Base-by-base conservation (phyloP, 164 flowering plant genomes). In the Aristolochia californica region DNA sequence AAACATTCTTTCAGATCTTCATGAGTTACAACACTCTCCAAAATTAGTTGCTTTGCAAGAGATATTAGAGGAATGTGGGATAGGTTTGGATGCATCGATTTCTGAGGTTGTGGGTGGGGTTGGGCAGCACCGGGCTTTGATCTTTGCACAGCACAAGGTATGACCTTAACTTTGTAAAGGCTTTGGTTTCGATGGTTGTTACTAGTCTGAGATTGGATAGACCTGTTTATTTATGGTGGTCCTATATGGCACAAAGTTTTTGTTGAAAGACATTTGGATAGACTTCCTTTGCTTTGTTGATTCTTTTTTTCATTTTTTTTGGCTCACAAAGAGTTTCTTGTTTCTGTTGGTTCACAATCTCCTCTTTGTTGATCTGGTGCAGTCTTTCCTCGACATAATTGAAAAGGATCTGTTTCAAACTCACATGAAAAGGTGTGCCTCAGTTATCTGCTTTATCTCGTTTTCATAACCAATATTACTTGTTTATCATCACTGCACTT, bases 41-140 rank as follows among this genome's bases (percentile, higher is more conserved):
- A 94, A 94, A 67, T 74, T 94, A 63, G 83, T 94, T 63, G 97
- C 99, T 59, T 89, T 94, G 58, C 80, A 83, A 66, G 97, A 94
- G 80, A 90, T 94, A 64, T 75, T 94, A 58, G 97, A 90, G 72
- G 99, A 94, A 74, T 94, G 99, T 79, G 99, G 99, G 48, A 87
- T 94, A 54, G 99, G 99, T 15, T 68, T 80, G 45, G 99, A 87
- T 69, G 70, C 78, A 28, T 75, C 88, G 47, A 70, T 70, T 74
- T 80, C 91, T 54, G 99, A 88, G 56, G 73, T 73, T 59, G 53
- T 74, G 48, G 40, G 75, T 52, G 69, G 66, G 68, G 80, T 79
- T 63, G 99, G 97, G 54, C 95, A 90, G 73, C 99, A 94, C 66
- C 80, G 99, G 68, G 95, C 88, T 62, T 53, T 94, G 65, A 88